Base-by-base conservation (phyloP, 1,284 basidiomycete genomes). In the Cryptococcus sp. region DNA sequence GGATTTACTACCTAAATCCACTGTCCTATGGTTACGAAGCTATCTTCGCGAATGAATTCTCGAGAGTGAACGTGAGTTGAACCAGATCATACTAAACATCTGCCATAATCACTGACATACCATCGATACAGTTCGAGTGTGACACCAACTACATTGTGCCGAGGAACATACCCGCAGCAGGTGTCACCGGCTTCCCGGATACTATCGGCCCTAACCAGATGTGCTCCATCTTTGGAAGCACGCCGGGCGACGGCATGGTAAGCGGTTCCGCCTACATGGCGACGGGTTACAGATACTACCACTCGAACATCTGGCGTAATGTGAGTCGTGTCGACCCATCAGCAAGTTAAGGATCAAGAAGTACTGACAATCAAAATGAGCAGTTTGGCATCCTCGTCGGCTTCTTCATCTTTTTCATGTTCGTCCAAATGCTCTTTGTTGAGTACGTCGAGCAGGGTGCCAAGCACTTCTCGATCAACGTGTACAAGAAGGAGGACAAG, bases 31-130 rank as follows among this genome's bases (percentile, higher is more conserved):
- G 86, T 0, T 93, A 89, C 81, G 84, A 87, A 46, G 87, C 84
- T 1, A 79, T 84, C 50, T 86, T 91, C 82, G 85, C 87, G 74
- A 92, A 92, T 69, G 88, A 91, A 70, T 91, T 91, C 75, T 85
- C 82, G 78, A 82, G 87, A 8, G 83, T 88, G 52, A 74, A 80
- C 21, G 81, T 86, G 62, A 54, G 79, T 45, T 5, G 21, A 24
- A 4, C 11, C 43, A 37, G 16, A 67, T 43, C n/a, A n/a, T n/a
- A n/a, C 33, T 8, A 42, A 4, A 35, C 38, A 39, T 39, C 21
- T 46, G 33, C 52, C 36, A 9, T 33, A 50, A 47, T 42, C 18
- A 50, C 44, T 39, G n/a, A 53, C 35, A 13, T 43, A 9, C 28
- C 5, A 33, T 9, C 39, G 9, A 4, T 18, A 33, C 55, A 85